Conservation (phyloP, 768 basidiomycete genomes). For the Paxillus ammoniavirescens region DNA sequence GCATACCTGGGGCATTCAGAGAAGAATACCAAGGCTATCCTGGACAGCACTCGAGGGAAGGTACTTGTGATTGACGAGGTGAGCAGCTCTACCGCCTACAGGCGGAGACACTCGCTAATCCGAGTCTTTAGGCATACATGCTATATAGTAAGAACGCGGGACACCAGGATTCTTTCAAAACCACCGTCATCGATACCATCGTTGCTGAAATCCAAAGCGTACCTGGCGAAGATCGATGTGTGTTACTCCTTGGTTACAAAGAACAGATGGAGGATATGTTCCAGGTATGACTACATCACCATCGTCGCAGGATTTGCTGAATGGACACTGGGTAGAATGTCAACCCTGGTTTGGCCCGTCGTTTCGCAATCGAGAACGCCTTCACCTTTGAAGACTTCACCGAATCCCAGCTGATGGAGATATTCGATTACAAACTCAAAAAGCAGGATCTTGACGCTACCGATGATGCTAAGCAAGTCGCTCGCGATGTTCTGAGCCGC, state of each 20-base stretch:
- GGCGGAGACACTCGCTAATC: background rate
- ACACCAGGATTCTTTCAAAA: slow-evolving; percentile 52
- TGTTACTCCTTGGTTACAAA: slow-evolving; percentile 64
- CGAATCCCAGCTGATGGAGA: slow-evolving; percentile 47
- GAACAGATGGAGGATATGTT: slow-evolving; percentile 74
- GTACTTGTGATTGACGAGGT: slow-evolving; percentile 73
- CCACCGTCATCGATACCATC: slow-evolving; percentile 70
- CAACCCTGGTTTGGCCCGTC: slow-evolving; percentile 63
- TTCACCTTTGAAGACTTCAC: slow-evolving; percentile 70
- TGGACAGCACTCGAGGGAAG: slow-evolving; percentile 58
- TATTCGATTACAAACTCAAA: slow-evolving; percentile 56
- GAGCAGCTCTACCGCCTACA: slow-evolving; percentile 9
- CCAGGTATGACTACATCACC: slow-evolving; percentile 40
- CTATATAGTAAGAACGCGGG: slow-evolving; percentile 45
- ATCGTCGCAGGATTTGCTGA: background rate
- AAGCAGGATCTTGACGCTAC: slow-evolving; percentile 58
- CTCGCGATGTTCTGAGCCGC: slow-evolving; percentile 43
- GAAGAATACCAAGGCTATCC: slow-evolving; percentile 60
- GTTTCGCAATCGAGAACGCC: slow-evolving; percentile 67
- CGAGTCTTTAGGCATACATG: slow-evolving; percentile 53
- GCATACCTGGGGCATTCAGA: slow-evolving; percentile 58
- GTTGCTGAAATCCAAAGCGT: slow-evolving; percentile 72
- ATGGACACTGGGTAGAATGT: slow-evolving; percentile 47
- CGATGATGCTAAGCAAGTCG: slow-evolving; percentile 52
- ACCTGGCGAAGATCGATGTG: slow-evolving; percentile 69